A percentile compares a stretch with the other conserved stretches of the same genome.
Conservation (phyloP, 1,284 basidiomycete genomes). For the Tilletia horrida region DNA sequence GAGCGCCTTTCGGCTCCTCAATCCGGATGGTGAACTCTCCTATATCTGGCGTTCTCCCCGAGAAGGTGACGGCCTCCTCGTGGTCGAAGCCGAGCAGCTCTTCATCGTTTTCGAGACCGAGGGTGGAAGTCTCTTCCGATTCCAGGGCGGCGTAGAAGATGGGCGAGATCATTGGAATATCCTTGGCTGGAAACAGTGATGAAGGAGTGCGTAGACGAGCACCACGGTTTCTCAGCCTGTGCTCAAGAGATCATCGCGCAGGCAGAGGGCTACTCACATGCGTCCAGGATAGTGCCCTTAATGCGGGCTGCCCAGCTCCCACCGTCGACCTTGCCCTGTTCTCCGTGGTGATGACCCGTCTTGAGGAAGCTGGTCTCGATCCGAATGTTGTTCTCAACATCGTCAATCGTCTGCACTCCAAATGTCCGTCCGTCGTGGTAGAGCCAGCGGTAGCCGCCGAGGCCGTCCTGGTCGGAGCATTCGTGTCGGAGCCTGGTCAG, state of each 20-base stretch:
- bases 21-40: constrained; percentile 77
- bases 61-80: constrained; percentile 63
- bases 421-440: constrained; percentile 80
- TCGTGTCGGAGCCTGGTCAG: constrained; percentile 68
- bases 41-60: constrained; percentile 71
- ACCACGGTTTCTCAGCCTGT: background rate
- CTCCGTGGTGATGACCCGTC: constrained; percentile 57
- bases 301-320: constrained; percentile 81
- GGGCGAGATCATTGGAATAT: constrained; percentile 60
- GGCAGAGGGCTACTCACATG: constrained; percentile 58
- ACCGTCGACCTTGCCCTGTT: constrained; percentile 53
- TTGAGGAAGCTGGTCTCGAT: constrained; percentile 82
- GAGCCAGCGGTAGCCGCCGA: constrained; percentile 79
- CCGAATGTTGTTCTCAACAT: constrained; percentile 75
- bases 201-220: too few relatives aligned
- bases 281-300: constrained; percentile 73
- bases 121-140: constrained; percentile 57
- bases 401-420: constrained; percentile 77
- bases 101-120: constrained; percentile 71
- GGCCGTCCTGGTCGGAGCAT: constrained; percentile 80
- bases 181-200: too few relatives aligned
- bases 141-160: constrained; percentile 84
- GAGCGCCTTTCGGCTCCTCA: constrained; percentile 65
- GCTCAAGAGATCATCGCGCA: background rate
- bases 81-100: constrained; percentile 63